Percentiles rank a stretch among this genome's conserved stretches.
These are phyloP conservation scores for Clarireedia paspali DNA, from an alignment of 2,329 filamentous ascomycete genomes.

Conservation along the genomic window DNA sequence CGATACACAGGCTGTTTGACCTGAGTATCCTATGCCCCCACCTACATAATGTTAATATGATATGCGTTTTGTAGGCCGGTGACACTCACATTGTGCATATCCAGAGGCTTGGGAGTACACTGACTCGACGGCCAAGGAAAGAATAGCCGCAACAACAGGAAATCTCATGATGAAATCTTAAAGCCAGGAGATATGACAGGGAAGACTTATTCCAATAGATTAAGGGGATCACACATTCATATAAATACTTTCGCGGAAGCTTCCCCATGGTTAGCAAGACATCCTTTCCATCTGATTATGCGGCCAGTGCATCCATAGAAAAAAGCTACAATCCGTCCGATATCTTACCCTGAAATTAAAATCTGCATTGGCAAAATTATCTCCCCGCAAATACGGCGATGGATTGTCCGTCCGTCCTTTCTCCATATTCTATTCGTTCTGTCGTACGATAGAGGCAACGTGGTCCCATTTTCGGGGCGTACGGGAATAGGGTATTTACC, in stretches of 20 bases:
- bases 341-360: neutral
- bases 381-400: neutral
- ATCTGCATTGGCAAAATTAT: neutral
- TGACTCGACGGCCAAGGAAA: conserved; percentile 4
- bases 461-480: neutral
- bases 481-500: neutral
- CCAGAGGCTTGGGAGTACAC: conserved; percentile 5
- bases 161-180: conserved; percentile 1
- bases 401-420: conserved; percentile 3
- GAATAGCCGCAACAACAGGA: neutral
- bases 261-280: neutral
- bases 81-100: conserved; percentile 6
- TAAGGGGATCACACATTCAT: neutral
- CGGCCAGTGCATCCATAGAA: neutral
- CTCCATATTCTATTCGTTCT: neutral
- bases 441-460: neutral
- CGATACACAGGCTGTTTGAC: conserved; percentile 2
- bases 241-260: neutral
- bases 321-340: neutral
- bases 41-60: neutral
- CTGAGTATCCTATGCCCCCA: conserved; percentile 2
- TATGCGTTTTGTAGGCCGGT: neutral
- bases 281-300: neutral
- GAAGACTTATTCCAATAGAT: neutral
- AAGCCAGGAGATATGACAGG: neutral